Base-by-base conservation (phyloP, 2,329 filamentous ascomycete species). In the Fusarium transvaalense region DNA sequence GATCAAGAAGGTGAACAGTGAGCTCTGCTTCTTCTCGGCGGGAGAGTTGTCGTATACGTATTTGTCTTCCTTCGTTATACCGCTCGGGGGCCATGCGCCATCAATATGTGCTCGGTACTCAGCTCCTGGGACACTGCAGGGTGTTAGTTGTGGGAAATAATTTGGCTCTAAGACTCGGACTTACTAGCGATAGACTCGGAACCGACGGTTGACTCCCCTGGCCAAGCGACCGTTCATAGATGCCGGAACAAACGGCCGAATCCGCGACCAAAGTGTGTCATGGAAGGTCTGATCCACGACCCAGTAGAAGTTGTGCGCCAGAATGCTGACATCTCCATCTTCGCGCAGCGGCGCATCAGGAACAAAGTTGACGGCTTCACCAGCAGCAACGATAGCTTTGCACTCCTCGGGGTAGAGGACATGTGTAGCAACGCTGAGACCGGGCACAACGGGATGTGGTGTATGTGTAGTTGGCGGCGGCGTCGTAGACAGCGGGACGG, bases 291-390 rank as follows among this genome's bases (percentile, higher is more conserved):
- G 80, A 68, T 92, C 90, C 14, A 89, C 82, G 10, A 92, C 82
- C 90, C 90, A 92, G 80, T 92, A 92, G 70, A 92, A 91, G 76
- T 92, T 92, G 79, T 92, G 90, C 0, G 90, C 90, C 2, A 92
- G 77, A 46, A 92, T 84, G 71, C 88, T 91, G 25, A 83, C 82
- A 54, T 91, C 88, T 17, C 87, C 88, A 57, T 89, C 88, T n/a
- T 88, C 86, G 3, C 88, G 86, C 31, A 92, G 79, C 0, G 90
- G 90, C 1, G 88, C 88, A 71, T 92, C 90, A 0, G 90, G 90
- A 0, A 89, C 81, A 66, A 92, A 92, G 9, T 85, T 85, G 45
- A 91, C 84, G 1, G 82, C 82, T 74, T 92, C 90, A 7, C 86
- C 89, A 0, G 89, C 88, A 1, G 88, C 86, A 21, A 92, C 88